Base-by-base conservation (phyloP, 805 yeast genomes). In the Scheffersomyces ergatensis region DNA sequence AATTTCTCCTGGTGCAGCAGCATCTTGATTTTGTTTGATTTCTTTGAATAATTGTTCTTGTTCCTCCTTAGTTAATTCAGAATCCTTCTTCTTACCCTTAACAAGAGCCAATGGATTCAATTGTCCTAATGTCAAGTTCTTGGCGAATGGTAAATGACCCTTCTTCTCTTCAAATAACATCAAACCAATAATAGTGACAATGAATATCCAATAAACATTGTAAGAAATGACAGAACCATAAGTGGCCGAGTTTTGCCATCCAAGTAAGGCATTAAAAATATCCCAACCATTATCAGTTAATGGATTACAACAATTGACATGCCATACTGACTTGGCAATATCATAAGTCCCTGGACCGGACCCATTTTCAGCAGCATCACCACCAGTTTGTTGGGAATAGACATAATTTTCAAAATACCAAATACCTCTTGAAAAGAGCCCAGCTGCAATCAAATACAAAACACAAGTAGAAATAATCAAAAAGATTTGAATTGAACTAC, bases 201-300 rank as follows among this genome's bases (percentile, higher is more conserved):
- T 34, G 4, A 42, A 32, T 40, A 90, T 53, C 99, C 99, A 92
- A 74, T 92, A 92, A 47, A 84, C 49, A 69, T 89, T 89, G 74
- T 92, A 92, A 36, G 90, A 79, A 39, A 92, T 69, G 44, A 92
- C 90, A 4, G 97, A 88, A 42, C 97, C 96, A 60, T 87, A 78
- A 50, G 96, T 89, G 44, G 97, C 98, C 39, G 96, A 79, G 68
- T 92, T 92, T 71, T 89, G 96, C 99, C 99, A 92, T 47, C 98
- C 99, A 48, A 92, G 72, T 42, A 92, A 65, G 20, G 97, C 88
- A 59, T 92, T 92, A 77, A 92, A 92, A 46, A 92, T 82, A 77
- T 89, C 96, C 98, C 98, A 92, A 70, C 97, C 98, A 53, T 83
- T 82, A 66, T 85, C 92, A 44, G 76, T 72, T 64, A 85, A 90